Percentiles rank a stretch among this genome's conserved stretches.
phyloP scores from a whole-genome alignment of 495 filamentous ascomycete genomes.

The Evansstolkia leycettana region DNA sequence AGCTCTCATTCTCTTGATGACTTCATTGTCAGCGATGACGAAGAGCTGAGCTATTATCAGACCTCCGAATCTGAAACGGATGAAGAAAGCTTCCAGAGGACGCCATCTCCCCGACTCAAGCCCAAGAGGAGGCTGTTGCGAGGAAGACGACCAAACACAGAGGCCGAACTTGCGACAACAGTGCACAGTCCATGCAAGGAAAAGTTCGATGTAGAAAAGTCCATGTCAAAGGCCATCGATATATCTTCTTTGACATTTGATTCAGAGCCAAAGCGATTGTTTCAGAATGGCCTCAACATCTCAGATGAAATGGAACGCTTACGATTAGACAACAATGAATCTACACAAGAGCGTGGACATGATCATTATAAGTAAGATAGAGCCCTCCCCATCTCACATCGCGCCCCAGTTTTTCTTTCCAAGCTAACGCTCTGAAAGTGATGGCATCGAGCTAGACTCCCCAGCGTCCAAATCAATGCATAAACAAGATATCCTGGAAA shows the following conservation, averaged over 20 bases:
- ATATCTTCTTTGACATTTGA: constrained; percentile 5
- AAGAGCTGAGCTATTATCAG: constrained; percentile 28
- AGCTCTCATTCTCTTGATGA: constrained; percentile 24
- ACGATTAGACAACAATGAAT: constrained; percentile 15
- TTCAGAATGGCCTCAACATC: constrained; percentile 16
- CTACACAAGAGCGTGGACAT: constrained; percentile 9
- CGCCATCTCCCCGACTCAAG: constrained; percentile 10
- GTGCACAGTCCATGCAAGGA: constrained; percentile 6
- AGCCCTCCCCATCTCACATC: background rate
- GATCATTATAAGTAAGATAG: constrained; percentile 12
- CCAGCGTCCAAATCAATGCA: constrained; percentile 7
- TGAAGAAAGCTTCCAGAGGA: constrained; percentile 7
- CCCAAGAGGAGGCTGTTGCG: constrained; percentile 22
- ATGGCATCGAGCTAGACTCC: constrained; percentile 11
- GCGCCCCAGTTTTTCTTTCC: background rate
- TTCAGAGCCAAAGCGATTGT: constrained; percentile 8
- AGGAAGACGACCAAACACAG: constrained; percentile 19
- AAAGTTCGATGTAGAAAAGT: constrained; percentile 10
- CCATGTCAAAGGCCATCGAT: constrained; percentile 11
- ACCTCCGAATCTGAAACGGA: constrained; percentile 22
- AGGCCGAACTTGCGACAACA: constrained; percentile 8
- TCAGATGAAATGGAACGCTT: constrained; percentile 13
- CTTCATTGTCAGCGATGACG: constrained; percentile 37
- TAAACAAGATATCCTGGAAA: constrained; percentile 14
- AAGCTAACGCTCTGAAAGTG: constrained; percentile 9